Evolutionary conservation across 163 green algal genomes (phyloP), one percentile per base, ranked within the genome.

Genomic region (Chlorella variabilis): DNA sequence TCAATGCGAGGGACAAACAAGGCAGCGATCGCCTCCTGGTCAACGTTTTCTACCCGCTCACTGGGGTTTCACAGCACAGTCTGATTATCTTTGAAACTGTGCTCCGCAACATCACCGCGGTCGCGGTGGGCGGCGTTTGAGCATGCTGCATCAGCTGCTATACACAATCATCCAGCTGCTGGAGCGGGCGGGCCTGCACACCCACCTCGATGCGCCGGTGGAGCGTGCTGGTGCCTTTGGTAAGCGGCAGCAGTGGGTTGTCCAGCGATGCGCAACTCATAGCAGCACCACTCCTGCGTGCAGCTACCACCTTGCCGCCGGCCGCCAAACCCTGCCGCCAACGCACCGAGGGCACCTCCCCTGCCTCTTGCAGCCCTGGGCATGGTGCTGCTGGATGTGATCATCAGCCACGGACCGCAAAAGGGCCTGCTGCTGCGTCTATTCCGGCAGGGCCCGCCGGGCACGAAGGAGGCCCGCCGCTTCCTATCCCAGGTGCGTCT

Each of bases 401-500:
- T 80, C 38, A 45, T 80, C 17, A 41, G 25, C 0, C n/a, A 56
- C 17, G 73, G 73, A 5, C 73, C 73, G 0, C 18, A 70, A 34
- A 31, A 56, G 25, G 34, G 73, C 38, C 39, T 29, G 3, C 4
- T 69, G 6, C 56, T 80, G 56, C 56, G 56, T 27, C 36, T 33
- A 4, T 80, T 80, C 20, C 29, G 18, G 27, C 73, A 80, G 73
- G 17, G 42, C 13, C 8, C 20, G 27, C 27, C 65, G 3, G 31
- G 73, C 38, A 49, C 39, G 5, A 34, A 69, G 38, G 27, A 29
- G 56, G 25, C 65, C 25, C 73, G 73, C 7, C 73, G 73, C 38
- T 80, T 80, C 38, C 38, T 80, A 13, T 80, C 73, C 11, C 73
- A 80, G 73, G 73, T 41, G 45, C 4, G 69, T 25, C 13, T n/a